These are phyloP conservation scores for Cyclanthera cordifolia DNA, from an alignment of 306 rosid species.

Conservation along the genomic window DNA sequence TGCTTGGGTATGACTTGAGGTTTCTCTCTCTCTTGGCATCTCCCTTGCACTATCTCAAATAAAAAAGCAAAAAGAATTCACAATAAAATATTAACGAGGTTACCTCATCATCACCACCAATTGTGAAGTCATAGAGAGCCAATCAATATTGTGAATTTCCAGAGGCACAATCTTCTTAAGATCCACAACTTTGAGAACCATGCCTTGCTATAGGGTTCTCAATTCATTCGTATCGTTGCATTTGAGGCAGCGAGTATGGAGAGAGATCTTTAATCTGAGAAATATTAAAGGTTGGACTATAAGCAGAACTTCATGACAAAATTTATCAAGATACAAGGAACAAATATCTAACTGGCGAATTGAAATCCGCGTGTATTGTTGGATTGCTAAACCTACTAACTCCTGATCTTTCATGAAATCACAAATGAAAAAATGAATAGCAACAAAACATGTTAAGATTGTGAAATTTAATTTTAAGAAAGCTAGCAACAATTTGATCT, in stretches of 20 bases:
- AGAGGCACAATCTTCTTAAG: constrained; percentile 60
- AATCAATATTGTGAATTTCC: constrained; percentile 56
- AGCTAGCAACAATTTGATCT: not conserved
- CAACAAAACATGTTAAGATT: not conserved
- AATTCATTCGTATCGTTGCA: constrained; percentile 57
- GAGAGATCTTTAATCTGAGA: constrained; percentile 88
- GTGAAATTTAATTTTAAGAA: not conserved
- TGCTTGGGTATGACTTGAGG: not conserved
- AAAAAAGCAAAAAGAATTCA: not conserved
- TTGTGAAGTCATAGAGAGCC: constrained; percentile 92
- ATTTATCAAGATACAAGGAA: constrained; percentile 14
- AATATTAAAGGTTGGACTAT: constrained; percentile 14
- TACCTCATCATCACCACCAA: constrained; percentile 99
- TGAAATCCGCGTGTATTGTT: constrained; percentile 37
- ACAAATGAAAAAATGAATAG: not conserved
- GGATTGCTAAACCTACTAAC: constrained; percentile 52
- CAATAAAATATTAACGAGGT: not conserved
- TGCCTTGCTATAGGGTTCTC: constrained; percentile 70
- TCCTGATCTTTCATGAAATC: constrained; percentile 52
- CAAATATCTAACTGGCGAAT: constrained; percentile 56
- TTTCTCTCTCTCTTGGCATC: not conserved
- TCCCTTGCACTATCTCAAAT: not conserved
- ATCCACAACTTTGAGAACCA: constrained; percentile 67
- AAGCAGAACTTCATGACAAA: constrained; percentile 4
- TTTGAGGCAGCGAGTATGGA: constrained; percentile 52